Evolutionary conservation across 2,329 filamentous ascomycete species (phyloP).

Genomic region (Malbranchea zuffiana): DNA sequence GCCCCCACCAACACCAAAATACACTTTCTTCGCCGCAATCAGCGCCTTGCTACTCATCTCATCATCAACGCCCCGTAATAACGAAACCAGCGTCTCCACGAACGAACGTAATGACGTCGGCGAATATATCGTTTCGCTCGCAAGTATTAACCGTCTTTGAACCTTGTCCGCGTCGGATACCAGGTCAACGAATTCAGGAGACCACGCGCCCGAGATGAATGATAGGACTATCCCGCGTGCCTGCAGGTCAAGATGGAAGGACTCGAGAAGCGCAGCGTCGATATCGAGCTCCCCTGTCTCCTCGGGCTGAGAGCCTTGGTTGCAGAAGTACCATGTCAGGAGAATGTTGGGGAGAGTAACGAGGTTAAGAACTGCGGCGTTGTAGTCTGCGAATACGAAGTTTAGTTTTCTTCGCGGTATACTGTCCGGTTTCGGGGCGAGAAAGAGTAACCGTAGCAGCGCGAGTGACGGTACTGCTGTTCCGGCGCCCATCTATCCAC

Average conservation of each 20-base stretch:
- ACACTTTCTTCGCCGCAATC: slow-evolving; percentile 53
- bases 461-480: slow-evolving; percentile 48
- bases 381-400: slow-evolving; percentile 53
- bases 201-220: slow-evolving; percentile 52
- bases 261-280: slow-evolving; percentile 36
- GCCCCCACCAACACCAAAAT: slow-evolving; percentile 56
- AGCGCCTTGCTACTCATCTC: slow-evolving; percentile 36
- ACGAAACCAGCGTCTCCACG: slow-evolving; percentile 41
- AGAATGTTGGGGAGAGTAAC: slow-evolving; percentile 52
- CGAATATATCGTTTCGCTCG: slow-evolving; percentile 55
- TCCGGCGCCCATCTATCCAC: slow-evolving; percentile 48
- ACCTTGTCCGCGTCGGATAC: neutral
- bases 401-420: slow-evolving; percentile 25
- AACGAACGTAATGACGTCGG: slow-evolving; percentile 45
- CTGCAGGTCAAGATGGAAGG: slow-evolving; percentile 37
- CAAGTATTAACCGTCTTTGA: slow-evolving; percentile 42
- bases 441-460: slow-evolving; percentile 38
- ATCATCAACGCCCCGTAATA: slow-evolving; percentile 31
- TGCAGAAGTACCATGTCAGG: slow-evolving; percentile 38
- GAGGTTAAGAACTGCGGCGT: slow-evolving; percentile 47
- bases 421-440: neutral
- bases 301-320: slow-evolving; percentile 18
- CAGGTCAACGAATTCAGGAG: slow-evolving; percentile 37
- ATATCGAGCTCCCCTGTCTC: slow-evolving; percentile 37
- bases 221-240: slow-evolving; percentile 38